These are phyloP conservation scores for Aureobasidium sp. DNA, from an alignment of 2,329 filamentous ascomycete species.

Conservation along the genomic window DNA sequence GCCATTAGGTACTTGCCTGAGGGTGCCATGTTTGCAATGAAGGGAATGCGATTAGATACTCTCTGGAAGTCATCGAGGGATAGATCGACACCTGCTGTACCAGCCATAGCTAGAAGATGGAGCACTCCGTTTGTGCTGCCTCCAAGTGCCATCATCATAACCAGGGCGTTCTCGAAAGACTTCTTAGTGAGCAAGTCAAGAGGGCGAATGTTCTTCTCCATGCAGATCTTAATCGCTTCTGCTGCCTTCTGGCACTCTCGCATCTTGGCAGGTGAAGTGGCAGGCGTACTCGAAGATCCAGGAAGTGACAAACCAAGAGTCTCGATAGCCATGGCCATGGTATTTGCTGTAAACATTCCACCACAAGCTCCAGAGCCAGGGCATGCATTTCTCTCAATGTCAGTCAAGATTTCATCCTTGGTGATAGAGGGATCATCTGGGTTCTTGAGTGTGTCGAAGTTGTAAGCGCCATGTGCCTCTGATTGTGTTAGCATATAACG, in stretches of 20 bases:
- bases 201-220: constrained; percentile 77
- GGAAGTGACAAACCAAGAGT: constrained; percentile 79
- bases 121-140: constrained; percentile 85
- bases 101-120: constrained; percentile 85
- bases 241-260: constrained; percentile 79
- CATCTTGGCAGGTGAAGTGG: constrained; percentile 72
- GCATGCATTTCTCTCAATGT: constrained; percentile 74
- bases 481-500: constrained; percentile 33
- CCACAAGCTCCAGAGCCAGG: constrained; percentile 74
- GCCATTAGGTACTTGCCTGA: constrained; percentile 81
- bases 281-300: constrained; percentile 77
- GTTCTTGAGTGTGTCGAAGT: constrained; percentile 66
- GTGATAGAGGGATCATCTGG: constrained; percentile 62
- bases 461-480: constrained; percentile 66
- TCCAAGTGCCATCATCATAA: constrained; percentile 86
- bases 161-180: constrained; percentile 80
- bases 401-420: constrained; percentile 72
- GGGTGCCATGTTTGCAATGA: constrained; percentile 78
- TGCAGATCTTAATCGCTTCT: constrained; percentile 67
- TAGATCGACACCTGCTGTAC: constrained; percentile 69
- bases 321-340: constrained; percentile 86
- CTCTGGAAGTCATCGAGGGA: constrained; percentile 77
- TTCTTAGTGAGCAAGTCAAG: constrained; percentile 71
- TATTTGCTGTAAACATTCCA: constrained; percentile 93
- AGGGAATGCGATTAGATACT: constrained; percentile 74